A percentile compares a stretch with the other conserved stretches of the same genome.
These are phyloP conservation scores for Monosporascus sp. DNA, from an alignment of 2,329 filamentous ascomycete genomes.

Conservation along the genomic window DNA sequence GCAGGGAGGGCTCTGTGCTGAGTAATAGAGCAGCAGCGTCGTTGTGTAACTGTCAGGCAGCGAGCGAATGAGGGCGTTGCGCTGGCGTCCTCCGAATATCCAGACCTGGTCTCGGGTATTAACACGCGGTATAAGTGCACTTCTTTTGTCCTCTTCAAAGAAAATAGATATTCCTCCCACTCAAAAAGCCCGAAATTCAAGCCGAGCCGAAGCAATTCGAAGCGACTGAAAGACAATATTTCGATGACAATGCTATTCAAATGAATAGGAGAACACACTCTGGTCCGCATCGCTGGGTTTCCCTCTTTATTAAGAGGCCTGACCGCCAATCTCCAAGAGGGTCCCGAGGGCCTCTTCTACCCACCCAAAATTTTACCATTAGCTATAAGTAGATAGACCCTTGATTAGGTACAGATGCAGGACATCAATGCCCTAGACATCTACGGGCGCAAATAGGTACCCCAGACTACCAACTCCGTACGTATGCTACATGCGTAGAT, in stretches of 20 bases:
- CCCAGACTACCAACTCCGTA: too few relatives aligned
- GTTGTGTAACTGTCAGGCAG: background rate
- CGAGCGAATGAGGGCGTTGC: background rate
- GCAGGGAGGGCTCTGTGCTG: background rate
- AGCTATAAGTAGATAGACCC: background rate
- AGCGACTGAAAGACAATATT: too few relatives aligned
- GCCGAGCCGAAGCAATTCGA: background rate
- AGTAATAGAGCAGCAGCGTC: background rate
- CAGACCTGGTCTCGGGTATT: background rate
- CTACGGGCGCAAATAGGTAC: background rate
- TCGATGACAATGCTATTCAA: too few relatives aligned
- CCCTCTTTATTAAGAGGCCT: too few relatives aligned
- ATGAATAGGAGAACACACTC: background rate
- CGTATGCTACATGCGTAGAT: background rate
- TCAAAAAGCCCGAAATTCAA: background rate
- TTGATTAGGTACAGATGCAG: conserved; percentile 17
- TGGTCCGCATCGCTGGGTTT: too few relatives aligned
- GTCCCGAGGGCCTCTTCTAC: conserved; percentile 2
- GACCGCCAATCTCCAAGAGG: too few relatives aligned
- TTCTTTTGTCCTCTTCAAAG: background rate
- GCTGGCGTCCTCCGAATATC: background rate
- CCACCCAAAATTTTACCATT: too few relatives aligned
- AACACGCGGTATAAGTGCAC: background rate
- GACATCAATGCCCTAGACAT: conserved; percentile 4
- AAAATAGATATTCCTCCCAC: background rate